A percentile compares a stretch with the other conserved stretches of the same genome.
Conservation (phyloP, 1,284 basidiomycete species). For the Grifola frondosa region DNA sequence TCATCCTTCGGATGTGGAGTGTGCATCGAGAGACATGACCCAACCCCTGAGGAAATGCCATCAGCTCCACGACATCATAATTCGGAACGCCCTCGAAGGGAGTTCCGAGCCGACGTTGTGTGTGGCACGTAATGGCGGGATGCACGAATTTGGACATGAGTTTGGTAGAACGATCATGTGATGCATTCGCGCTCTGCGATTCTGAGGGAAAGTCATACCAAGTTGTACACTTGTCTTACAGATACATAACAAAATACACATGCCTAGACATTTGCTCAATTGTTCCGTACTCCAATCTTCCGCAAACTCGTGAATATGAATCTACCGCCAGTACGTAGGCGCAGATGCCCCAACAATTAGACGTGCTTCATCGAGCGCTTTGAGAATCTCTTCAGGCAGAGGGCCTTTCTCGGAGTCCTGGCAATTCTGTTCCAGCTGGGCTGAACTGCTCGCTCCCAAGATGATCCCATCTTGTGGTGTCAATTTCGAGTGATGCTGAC, state of each 20-base stretch:
- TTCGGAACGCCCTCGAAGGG: too few species aligned
- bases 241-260: background rate
- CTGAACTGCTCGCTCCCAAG: slow-evolving; percentile 39
- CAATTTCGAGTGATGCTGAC: slow-evolving; percentile 45
- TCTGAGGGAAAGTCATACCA: too few species aligned
- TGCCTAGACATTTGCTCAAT: background rate
- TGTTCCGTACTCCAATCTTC: background rate
- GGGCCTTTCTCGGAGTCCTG: slow-evolving; percentile 47
- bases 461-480: slow-evolving; percentile 41
- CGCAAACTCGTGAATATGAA: background rate
- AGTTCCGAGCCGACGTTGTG: too few species aligned
- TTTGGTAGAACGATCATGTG: too few species aligned
- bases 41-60: too few species aligned
- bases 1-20: too few species aligned
- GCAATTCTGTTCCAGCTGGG: slow-evolving; percentile 39
- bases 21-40: too few species aligned
- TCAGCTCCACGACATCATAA: too few species aligned
- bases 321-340: slow-evolving; percentile 52
- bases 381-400: slow-evolving; percentile 47
- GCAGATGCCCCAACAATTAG: slow-evolving; percentile 41
- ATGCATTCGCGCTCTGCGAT: too few species aligned
- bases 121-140: too few species aligned
- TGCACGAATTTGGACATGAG: too few species aligned
- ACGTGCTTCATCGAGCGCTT: slow-evolving; percentile 52
- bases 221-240: too few species aligned